Percentiles rank a stretch among this genome's conserved stretches.
These are phyloP conservation scores for Diaporthe caulivora DNA, from an alignment of 2,329 filamentous ascomycete species.

Conservation along the genomic window DNA sequence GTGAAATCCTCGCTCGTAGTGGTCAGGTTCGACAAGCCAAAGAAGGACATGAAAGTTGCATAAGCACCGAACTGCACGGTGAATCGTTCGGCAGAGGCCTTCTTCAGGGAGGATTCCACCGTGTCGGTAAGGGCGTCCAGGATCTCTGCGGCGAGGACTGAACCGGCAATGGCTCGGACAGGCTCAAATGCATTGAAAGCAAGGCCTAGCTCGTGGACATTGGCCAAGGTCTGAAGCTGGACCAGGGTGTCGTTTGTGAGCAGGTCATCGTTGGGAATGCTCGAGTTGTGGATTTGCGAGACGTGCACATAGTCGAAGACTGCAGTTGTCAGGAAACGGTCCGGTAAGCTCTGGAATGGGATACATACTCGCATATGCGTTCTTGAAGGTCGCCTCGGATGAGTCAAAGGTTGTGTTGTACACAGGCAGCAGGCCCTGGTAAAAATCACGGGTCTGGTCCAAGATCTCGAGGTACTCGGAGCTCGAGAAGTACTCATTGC, in stretches of 20 bases:
- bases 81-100: slow-evolving; percentile 54
- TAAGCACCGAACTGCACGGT: slow-evolving; percentile 72
- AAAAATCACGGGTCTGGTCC: slow-evolving; percentile 70
- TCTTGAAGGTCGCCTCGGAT: slow-evolving; percentile 65
- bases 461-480: slow-evolving; percentile 59
- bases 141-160: slow-evolving; percentile 69
- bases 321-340: slow-evolving; percentile 45
- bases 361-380: slow-evolving; percentile 70
- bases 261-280: slow-evolving; percentile 69
- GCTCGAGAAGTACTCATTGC: slow-evolving; percentile 66
- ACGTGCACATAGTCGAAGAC: slow-evolving; percentile 73
- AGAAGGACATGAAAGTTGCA: slow-evolving; percentile 72
- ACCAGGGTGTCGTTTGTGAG: slow-evolving; percentile 70
- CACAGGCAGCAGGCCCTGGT: slow-evolving; percentile 65
- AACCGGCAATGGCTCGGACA: slow-evolving; percentile 69
- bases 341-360: not conserved
- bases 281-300: slow-evolving; percentile 69
- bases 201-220: slow-evolving; percentile 84
- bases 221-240: slow-evolving; percentile 79
- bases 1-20: slow-evolving; percentile 72
- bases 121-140: slow-evolving; percentile 65
- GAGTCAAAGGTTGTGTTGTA: slow-evolving; percentile 64
- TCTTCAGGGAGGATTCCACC: slow-evolving; percentile 52
- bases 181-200: slow-evolving; percentile 83
- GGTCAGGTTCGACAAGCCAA: slow-evolving; percentile 67